Conservation (phyloP, 1,284 basidiomycete genomes). For the Melampsora americana region DNA sequence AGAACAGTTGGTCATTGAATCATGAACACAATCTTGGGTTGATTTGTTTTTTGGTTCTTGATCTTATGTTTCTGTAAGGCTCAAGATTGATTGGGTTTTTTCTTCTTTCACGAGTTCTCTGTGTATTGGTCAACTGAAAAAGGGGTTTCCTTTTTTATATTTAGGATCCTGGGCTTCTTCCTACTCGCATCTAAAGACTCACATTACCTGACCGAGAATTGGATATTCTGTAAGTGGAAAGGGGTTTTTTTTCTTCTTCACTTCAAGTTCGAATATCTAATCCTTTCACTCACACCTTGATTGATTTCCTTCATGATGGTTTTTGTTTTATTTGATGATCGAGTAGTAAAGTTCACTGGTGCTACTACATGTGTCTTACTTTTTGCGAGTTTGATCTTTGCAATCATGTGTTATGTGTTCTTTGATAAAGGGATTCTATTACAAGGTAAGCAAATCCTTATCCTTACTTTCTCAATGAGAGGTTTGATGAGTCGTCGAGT, state of each 20-base stretch:
- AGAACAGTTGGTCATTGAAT: constrained; percentile 20
- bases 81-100: too few species aligned
- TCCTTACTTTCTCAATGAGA: not conserved
- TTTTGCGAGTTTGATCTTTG: constrained; percentile 37
- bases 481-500: too few species aligned
- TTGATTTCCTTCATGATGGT: not conserved
- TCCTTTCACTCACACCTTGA: too few species aligned
- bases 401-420: constrained; percentile 19
- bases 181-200: constrained; percentile 24
- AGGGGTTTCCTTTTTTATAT: not conserved
- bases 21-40: constrained; percentile 28
- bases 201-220: constrained; percentile 1
- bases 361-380: constrained; percentile 35
- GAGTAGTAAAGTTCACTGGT: constrained; percentile 41
- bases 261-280: too few species aligned
- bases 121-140: not conserved
- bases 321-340: not conserved
- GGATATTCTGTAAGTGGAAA: constrained; percentile 25
- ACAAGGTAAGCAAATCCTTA: constrained; percentile 10
- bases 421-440: constrained; percentile 32
- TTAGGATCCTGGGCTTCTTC: constrained; percentile 12
- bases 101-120: not conserved
- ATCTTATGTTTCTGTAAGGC: constrained; percentile 23
- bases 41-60: constrained; percentile 20
- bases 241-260: too few species aligned